A percentile compares a stretch with the other conserved stretches of the same genome.
Conservation (phyloP, 768 basidiomycete genomes). For the Termitomyces sp. region DNA sequence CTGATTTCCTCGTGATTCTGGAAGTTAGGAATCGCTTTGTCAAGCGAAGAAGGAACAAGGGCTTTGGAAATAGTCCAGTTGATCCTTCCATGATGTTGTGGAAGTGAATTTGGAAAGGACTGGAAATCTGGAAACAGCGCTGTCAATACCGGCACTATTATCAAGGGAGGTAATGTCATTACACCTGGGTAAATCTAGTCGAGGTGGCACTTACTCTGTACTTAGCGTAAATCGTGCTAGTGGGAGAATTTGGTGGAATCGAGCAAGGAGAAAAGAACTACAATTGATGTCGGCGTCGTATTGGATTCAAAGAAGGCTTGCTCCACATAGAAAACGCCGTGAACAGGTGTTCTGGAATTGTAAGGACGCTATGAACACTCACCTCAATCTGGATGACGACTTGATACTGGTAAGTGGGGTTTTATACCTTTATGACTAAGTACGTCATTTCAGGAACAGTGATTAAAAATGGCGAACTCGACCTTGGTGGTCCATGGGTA, state of each 20-base stretch:
- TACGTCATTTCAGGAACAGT: constrained; percentile 42
- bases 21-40: constrained; percentile 29
- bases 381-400: constrained; percentile 77
- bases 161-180: constrained; percentile 28
- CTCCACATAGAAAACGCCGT: constrained; percentile 34
- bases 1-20: constrained; percentile 24
- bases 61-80: constrained; percentile 50
- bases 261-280: constrained; percentile 2
- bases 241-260: constrained; percentile 10
- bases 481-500: constrained; percentile 47
- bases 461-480: constrained; percentile 66
- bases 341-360: constrained; percentile 7
- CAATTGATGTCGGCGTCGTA: constrained; percentile 10
- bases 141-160: constrained; percentile 45
- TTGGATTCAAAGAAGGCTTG: constrained; percentile 68
- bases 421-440: constrained; percentile 10
- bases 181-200: constrained; percentile 39
- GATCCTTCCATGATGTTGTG: constrained; percentile 20
- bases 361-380: constrained; percentile 18
- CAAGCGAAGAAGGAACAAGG: constrained; percentile 39
- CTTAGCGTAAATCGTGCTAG: constrained; percentile 56
- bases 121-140: constrained; percentile 28
- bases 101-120: constrained; percentile 14
- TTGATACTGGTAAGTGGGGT: constrained; percentile 29
- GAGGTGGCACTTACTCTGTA: constrained; percentile 60